phyloP scores from a whole-genome alignment of 148 eudicot genomes.

The Rhododendron kiyosumense region DNA sequence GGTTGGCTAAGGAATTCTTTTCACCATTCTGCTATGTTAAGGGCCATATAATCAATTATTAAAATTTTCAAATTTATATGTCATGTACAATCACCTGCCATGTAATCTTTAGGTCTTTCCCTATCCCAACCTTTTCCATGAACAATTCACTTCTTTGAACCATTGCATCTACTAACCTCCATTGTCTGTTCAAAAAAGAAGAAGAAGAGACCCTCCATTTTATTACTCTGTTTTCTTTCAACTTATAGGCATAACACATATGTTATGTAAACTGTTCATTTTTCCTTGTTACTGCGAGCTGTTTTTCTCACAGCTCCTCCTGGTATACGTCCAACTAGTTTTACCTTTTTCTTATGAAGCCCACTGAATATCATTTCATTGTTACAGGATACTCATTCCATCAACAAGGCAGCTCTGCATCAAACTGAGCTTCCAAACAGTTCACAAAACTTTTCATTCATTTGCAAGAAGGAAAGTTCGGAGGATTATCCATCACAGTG shows the following conservation, averaged over 20 bases:
- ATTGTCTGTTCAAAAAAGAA: not conserved
- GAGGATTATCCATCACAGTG: constrained; percentile 37
- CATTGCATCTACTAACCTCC: not conserved
- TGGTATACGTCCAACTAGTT: not conserved
- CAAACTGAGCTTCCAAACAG: constrained; percentile 37
- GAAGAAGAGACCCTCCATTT: not conserved
- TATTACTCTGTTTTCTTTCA: not conserved
- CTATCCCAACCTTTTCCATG: not conserved
- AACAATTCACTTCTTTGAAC: not conserved
- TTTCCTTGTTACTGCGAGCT: not conserved
- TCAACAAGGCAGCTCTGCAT: constrained; percentile 33
- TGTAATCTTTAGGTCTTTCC: not conserved
- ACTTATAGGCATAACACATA: not conserved
- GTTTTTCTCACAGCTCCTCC: not conserved
- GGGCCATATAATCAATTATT: not conserved
- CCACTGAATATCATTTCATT: not conserved
- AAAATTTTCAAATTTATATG: not conserved
- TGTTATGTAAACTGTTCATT: not conserved
- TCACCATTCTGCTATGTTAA: not conserved
- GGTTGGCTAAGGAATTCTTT: not conserved
- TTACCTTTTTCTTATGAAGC: not conserved
- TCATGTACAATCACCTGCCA: not conserved
- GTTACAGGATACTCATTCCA: constrained; percentile 45
- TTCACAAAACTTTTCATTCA: constrained; percentile 37
- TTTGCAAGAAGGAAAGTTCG: constrained; percentile 68